Evolutionary conservation across 768 basidiomycete species (phyloP).

Genomic region (Russula sp.): DNA sequence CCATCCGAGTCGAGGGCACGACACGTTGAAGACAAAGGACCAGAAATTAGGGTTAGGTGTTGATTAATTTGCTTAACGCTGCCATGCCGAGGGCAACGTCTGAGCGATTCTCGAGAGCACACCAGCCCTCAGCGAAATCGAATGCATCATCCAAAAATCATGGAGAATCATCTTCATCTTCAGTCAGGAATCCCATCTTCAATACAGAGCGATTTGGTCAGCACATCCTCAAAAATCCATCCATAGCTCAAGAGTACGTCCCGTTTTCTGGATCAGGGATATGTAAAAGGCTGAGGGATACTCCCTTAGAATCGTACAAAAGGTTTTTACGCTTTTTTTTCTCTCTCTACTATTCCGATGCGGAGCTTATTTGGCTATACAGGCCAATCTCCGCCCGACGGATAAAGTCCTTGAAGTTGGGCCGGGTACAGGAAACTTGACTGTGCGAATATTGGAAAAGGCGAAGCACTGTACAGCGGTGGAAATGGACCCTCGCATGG

Average conservation of each 20-base stretch:
- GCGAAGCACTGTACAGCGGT: constrained; percentile 91
- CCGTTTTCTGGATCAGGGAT: neutral
- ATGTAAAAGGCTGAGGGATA: constrained; percentile 26
- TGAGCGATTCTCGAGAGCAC: constrained; percentile 45
- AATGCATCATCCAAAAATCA: constrained; percentile 48
- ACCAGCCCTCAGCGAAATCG: constrained; percentile 57
- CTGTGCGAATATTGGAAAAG: constrained; percentile 88
- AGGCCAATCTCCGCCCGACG: constrained; percentile 91
- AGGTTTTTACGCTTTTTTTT: constrained; percentile 38
- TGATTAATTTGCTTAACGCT: neutral
- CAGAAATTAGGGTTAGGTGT: constrained; percentile 26
- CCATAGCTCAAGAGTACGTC: constrained; percentile 81
- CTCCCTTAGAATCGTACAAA: constrained; percentile 55
- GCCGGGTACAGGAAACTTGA: constrained; percentile 96
- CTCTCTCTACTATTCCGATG: neutral
- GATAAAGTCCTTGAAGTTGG: constrained; percentile 97
- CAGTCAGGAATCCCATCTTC: constrained; percentile 80
- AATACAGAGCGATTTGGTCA: constrained; percentile 96
- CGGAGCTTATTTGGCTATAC: neutral
- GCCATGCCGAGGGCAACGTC: constrained; percentile 24
- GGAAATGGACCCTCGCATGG: constrained; percentile 99
- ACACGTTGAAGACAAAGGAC: neutral
- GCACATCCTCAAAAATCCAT: constrained; percentile 94
- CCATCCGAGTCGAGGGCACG: no score
- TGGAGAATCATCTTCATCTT: constrained; percentile 41